Percentiles rank a stretch among this genome's conserved stretches.
Conservation (phyloP, 2,329 filamentous ascomycete species). For the Triangularia setosa region DNA sequence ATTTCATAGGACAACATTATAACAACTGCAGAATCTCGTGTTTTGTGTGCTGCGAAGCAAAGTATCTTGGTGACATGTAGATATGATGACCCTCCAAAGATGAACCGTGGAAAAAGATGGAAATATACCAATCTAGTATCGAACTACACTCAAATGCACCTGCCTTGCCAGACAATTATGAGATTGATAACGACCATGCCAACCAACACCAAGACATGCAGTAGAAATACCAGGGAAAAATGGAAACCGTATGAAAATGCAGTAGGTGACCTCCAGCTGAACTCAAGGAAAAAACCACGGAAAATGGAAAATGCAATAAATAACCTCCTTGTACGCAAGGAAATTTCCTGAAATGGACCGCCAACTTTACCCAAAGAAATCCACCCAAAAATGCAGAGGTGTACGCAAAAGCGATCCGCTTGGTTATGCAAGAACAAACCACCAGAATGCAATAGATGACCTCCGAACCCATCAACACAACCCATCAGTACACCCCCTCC, state of each 20-base stretch:
- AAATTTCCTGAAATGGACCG: no score
- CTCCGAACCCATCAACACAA: not conserved
- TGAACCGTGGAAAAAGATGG: not conserved
- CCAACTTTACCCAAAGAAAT: not conserved
- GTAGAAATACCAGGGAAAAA: not conserved
- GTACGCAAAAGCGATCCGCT: not conserved
- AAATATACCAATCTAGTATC: constrained; percentile 2
- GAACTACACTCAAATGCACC: not conserved
- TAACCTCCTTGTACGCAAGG: no score
- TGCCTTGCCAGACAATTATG: no score
- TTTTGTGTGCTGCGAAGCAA: not conserved
- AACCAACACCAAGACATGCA: not conserved
- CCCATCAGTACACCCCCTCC: constrained; percentile 27
- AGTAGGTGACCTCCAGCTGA: not conserved
- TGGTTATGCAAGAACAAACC: not conserved
- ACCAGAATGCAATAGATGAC: not conserved
- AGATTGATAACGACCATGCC: no score
- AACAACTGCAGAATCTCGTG: not conserved
- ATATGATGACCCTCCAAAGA: not conserved
- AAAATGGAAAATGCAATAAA: not conserved
- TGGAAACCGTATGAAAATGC: not conserved
- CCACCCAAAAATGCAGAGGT: not conserved
- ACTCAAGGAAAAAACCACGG: not conserved
- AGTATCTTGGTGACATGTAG: not conserved
- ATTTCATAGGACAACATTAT: not conserved